Percentiles rank a stretch among this genome's conserved stretches.
These are phyloP conservation scores for thale cress (Arabidopsis thaliana) DNA, from an alignment of 345 rosid genomes.

Conservation along the genomic window DNA sequence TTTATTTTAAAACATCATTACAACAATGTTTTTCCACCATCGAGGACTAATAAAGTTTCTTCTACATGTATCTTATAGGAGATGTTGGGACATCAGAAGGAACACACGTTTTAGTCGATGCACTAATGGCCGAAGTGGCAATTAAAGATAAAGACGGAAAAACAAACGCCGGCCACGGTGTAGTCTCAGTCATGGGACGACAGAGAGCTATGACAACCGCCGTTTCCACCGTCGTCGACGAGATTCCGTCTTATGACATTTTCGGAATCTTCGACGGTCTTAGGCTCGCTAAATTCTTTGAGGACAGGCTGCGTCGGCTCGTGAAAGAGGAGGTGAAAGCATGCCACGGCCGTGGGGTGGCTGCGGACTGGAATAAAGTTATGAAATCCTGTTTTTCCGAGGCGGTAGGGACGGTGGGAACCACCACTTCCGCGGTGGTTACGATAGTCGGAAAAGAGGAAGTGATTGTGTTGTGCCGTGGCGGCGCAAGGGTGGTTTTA, in stretches of 20 bases:
- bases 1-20: neutral
- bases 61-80: conserved; percentile 15
- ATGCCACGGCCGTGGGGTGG: conserved; percentile 13
- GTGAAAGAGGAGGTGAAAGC: conserved; percentile 40
- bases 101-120: neutral
- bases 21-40: neutral
- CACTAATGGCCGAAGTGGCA: conserved; percentile 37
- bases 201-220: conserved; percentile 46
- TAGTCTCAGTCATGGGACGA: conserved; percentile 48
- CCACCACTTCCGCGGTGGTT: conserved; percentile 22
- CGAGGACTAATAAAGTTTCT: neutral
- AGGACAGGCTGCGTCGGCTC: conserved; percentile 34
- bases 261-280: conserved; percentile 41
- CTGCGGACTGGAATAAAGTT: conserved; percentile 38
- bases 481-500: conserved; percentile 43
- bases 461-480: conserved; percentile 36
- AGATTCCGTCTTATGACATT: conserved; percentile 42
- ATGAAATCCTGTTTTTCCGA: conserved; percentile 35
- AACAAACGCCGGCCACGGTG: conserved; percentile 38
- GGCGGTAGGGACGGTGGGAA: neutral
- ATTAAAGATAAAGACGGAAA: conserved; percentile 9
- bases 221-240: conserved; percentile 36
- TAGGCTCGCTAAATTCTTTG: conserved; percentile 37
- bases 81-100: conserved; percentile 34
- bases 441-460: conserved; percentile 34